A percentile compares a stretch with the other conserved stretches of the same genome.
phyloP scores from a whole-genome alignment of 352 stramenopile genomes.

The Pythium phragmiticola region DNA sequence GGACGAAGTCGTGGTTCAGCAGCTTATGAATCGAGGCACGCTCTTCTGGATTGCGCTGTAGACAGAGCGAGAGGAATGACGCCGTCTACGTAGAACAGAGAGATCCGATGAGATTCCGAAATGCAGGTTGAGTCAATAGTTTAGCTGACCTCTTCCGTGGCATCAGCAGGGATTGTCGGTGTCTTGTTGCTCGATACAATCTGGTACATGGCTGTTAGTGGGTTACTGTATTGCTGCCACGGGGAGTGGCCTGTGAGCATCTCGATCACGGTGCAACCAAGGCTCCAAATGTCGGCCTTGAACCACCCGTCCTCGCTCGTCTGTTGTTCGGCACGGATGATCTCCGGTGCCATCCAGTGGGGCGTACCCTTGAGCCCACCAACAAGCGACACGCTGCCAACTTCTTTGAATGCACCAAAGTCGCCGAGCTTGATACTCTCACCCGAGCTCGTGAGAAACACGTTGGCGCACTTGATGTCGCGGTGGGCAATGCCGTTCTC shows the following conservation, averaged over 20 bases:
- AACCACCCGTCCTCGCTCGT: conserved; percentile 73
- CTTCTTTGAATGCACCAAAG: conserved; percentile 77
- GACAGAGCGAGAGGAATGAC: conserved; percentile 57
- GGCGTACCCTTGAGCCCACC: conserved; percentile 86
- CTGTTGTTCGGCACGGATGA: conserved; percentile 65
- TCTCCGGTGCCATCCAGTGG: conserved; percentile 92
- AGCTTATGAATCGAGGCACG: conserved; percentile 87
- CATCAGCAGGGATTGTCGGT: conserved; percentile 54
- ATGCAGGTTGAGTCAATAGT: background rate
- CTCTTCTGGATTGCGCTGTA: conserved; percentile 65
- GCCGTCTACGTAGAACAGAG: conserved; percentile 32
- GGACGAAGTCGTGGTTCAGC: conserved; percentile 91
- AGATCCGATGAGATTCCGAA: background rate
- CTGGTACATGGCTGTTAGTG: conserved; percentile 90
- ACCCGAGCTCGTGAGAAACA: conserved; percentile 47
- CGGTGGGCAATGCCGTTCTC: conserved; percentile 85
- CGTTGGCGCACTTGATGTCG: conserved; percentile 88
- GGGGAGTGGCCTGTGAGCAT: conserved; percentile 92
- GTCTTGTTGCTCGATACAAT: conserved; percentile 77
- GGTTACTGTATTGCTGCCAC: conserved; percentile 88
- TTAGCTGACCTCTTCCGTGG: conserved; percentile 46
- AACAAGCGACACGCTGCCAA: conserved; percentile 64
- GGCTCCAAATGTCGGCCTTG: conserved; percentile 91
- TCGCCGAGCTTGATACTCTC: conserved; percentile 68
- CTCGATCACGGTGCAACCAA: conserved; percentile 91